A percentile compares a stretch with the other conserved stretches of the same genome.
phyloP scores from a whole-genome alignment of 345 rosid genomes.

The Brassica juncea region DNA sequence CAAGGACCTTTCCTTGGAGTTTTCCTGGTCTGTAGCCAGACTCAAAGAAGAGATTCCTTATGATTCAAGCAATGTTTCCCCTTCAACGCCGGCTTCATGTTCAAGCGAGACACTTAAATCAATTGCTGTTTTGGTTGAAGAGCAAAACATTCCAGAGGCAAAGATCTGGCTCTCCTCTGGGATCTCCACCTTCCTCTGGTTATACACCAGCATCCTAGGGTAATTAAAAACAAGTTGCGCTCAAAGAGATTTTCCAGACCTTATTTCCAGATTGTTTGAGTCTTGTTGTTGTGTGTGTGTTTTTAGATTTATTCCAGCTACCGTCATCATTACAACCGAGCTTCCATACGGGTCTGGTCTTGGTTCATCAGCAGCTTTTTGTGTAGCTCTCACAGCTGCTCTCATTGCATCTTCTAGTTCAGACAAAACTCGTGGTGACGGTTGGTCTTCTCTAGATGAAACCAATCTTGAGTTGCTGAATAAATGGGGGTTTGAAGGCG shows the following conservation, averaged over 20 bases:
- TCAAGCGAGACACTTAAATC: conserved; percentile 49
- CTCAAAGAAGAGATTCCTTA: conserved; percentile 55
- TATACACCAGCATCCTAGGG: conserved; percentile 63
- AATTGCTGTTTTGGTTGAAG: conserved; percentile 63
- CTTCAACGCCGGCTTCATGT: conserved; percentile 63
- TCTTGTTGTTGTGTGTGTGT: not conserved
- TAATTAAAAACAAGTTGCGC: not conserved
- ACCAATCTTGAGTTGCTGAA: conserved; percentile 67
- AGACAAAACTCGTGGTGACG: conserved; percentile 42
- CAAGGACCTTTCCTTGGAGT: conserved; percentile 61
- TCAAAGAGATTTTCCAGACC: not conserved
- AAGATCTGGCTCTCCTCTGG: conserved; percentile 71
- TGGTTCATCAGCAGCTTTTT: conserved; percentile 90
- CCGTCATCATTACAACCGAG: conserved; percentile 65
- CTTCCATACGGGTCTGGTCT: conserved; percentile 91
- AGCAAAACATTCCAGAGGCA: conserved; percentile 71
- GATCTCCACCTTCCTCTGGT: conserved; percentile 78
- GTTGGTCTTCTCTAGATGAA: conserved; percentile 61
- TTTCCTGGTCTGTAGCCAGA: conserved; percentile 72
- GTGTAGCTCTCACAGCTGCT: conserved; percentile 81
- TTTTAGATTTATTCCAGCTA: conserved; percentile 76
- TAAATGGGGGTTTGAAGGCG: conserved; percentile 97
- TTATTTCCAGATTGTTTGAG: not conserved
- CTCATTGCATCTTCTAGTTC: conserved; percentile 57
- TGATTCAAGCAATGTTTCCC: conserved; percentile 44